Evolutionary conservation across 176 grass and related monocot species (phyloP), one percentile per base, ranked within the genome.

Genomic region (Oryza meridionalis): DNA sequence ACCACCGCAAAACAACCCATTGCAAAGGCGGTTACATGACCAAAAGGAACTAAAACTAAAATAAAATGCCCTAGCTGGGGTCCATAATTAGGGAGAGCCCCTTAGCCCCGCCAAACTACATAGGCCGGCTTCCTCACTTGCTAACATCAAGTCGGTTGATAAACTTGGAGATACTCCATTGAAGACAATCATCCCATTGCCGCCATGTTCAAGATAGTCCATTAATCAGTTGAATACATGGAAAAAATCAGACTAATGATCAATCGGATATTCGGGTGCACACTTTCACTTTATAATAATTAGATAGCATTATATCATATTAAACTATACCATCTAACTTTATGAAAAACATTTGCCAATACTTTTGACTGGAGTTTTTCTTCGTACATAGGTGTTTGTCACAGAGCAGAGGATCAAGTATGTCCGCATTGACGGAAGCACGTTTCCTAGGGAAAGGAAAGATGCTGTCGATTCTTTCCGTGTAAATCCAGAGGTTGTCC

Each of bases 341-440:
- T 24, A 46, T 1, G 24, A 31, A 76, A 43, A 19, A 19, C 40
- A 47, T 47, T 70, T 84, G 74, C n/a, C 21, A 22, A 79, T 66
- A 75, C 19, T 33, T 80, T 67, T 19, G 0, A 84, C 69, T 84
- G 59, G 45, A 82, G 10, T 76, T 19, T 75, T 86, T 74, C 77
- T 73, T 75, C 16, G 1, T 22, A 37, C 16, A 9, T 58, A 98
- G 95, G 95, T 86, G 66, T 91, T 91, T 88, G 38, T 95, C 29
- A 90, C 73, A 74, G 91, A 91, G 72, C 88, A 93, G 76, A 89
- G 65, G 78, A 93, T 98, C 73, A 95, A 88, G 80, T 94, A 90
- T 93, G 87, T 98, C 70, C 90, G 91, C 27, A 93, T 93, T 85
- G 96, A 98, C 91, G 96, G 96, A 78, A 91, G 85, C 79, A 90